Conservation (phyloP, 1,139 yeast genomes). For the Debaryomycetaceae sp. region DNA sequence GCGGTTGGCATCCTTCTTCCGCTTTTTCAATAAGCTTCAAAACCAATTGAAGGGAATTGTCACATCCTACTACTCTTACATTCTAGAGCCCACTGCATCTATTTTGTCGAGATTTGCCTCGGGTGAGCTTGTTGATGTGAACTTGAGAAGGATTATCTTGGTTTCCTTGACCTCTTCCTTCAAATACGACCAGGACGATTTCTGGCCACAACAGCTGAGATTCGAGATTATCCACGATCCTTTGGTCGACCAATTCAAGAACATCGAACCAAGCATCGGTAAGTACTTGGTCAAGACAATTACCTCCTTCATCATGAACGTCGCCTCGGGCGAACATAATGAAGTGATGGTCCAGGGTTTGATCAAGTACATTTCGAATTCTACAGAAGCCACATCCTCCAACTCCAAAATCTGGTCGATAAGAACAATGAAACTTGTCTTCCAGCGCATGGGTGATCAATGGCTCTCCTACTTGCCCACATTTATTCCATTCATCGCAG, state of each 20-base stretch:
- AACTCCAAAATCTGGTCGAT: slow-evolving; percentile 76
- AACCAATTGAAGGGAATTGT: slow-evolving; percentile 82
- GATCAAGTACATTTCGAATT: slow-evolving; percentile 37
- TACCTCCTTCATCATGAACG: slow-evolving; percentile 67
- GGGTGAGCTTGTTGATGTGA: slow-evolving; percentile 44
- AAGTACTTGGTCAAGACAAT: slow-evolving; percentile 78
- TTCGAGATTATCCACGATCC: slow-evolving; percentile 67
- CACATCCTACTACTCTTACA: slow-evolving; percentile 82
- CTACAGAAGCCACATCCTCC: slow-evolving; percentile 24
- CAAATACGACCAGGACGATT: slow-evolving; percentile 87
- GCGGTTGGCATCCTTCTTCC: slow-evolving; percentile 72
- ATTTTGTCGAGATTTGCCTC: slow-evolving; percentile 48
- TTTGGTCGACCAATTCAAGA: slow-evolving; percentile 61
- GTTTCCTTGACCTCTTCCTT: slow-evolving; percentile 75
- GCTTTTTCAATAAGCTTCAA: slow-evolving; percentile 80
- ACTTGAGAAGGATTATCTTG: slow-evolving; percentile 67
- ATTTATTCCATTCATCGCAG: slow-evolving; percentile 93
- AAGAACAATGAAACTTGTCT: slow-evolving; percentile 71
- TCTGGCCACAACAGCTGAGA: slow-evolving; percentile 87
- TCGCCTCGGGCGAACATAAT: slow-evolving; percentile 83
- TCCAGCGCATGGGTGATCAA: slow-evolving; percentile 90
- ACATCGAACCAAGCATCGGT: slow-evolving; percentile 67
- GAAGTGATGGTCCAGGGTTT: slow-evolving; percentile 38
- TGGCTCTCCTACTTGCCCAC: slow-evolving; percentile 93
- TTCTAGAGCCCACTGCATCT: slow-evolving; percentile 66